phyloP scores from a whole-genome alignment of 805 yeast species.

The Metschnikowia kunwiensis region DNA sequence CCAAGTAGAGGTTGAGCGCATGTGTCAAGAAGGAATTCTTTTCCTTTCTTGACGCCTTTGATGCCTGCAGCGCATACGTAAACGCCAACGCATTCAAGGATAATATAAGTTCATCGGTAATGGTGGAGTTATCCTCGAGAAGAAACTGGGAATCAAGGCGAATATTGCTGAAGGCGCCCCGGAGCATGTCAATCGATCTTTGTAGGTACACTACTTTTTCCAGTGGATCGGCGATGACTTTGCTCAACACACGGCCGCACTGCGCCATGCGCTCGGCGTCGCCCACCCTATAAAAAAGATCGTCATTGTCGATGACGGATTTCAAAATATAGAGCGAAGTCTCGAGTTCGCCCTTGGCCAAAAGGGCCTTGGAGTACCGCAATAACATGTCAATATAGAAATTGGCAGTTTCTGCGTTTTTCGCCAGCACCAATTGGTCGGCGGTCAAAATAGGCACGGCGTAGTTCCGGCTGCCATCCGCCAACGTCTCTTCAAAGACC shows the following conservation, averaged over 20 bases:
- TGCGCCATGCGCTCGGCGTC: slow-evolving; percentile 41
- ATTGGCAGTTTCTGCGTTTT: slow-evolving; percentile 34
- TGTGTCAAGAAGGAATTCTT: slow-evolving; percentile 19
- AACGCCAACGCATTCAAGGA: slow-evolving; percentile 37
- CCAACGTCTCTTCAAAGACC: slow-evolving; percentile 23
- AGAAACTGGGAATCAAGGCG: slow-evolving; percentile 24
- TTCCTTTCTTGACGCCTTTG: slow-evolving; percentile 7
- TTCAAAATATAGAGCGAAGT: slow-evolving; percentile 27
- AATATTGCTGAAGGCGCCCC: slow-evolving; percentile 27
- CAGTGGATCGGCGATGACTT: slow-evolving; percentile 20
- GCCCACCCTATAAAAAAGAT: slow-evolving; percentile 36
- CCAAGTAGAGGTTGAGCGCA: slow-evolving; percentile 37
- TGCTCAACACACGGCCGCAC: slow-evolving; percentile 36
- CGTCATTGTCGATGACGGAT: slow-evolving; percentile 34
- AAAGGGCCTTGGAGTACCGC: slow-evolving; percentile 38
- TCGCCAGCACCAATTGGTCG: slow-evolving; percentile 26
- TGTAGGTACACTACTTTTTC: slow-evolving; percentile 27
- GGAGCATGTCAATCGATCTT: slow-evolving; percentile 33
- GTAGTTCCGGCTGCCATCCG: slow-evolving; percentile 24
- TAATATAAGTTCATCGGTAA: slow-evolving; percentile 38
- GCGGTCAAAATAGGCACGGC: slow-evolving; percentile 36
- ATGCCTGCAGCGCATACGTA: slow-evolving; percentile 20
- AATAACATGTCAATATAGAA: slow-evolving; percentile 43
- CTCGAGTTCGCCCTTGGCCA: slow-evolving; percentile 40
- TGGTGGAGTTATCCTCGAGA: slow-evolving; percentile 24